Evolutionary conservation across 176 grass and related monocot genomes (phyloP).

Genomic region (maize (Zea mays)): DNA sequence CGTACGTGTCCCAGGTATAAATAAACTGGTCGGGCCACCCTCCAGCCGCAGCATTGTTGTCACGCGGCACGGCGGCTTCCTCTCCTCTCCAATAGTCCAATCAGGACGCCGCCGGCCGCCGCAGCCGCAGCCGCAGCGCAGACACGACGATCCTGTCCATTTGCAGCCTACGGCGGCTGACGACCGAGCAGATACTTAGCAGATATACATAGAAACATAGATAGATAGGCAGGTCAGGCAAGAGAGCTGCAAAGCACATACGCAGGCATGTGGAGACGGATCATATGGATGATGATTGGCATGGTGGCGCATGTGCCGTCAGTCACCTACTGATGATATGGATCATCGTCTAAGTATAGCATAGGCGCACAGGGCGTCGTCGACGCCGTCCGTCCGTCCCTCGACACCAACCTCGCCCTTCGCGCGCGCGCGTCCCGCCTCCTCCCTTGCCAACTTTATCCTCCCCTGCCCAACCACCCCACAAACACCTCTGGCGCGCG

Average conservation of each 20-base stretch:
- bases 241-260: no score
- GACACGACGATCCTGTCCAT: not conserved
- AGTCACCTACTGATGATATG: not conserved
- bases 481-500: conserved; percentile 9
- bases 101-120: not conserved
- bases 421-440: not conserved
- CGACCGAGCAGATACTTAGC: not conserved
- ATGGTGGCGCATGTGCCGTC: not conserved
- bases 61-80: conserved; percentile 6
- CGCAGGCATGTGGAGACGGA: not conserved
- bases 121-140: not conserved
- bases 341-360: conserved; percentile 26
- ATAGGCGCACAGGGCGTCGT: not conserved
- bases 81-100: not conserved
- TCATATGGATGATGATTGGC: conserved; percentile 3
- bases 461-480: not conserved
- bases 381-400: not conserved
- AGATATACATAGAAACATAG: no score
- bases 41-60: not conserved
- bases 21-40: not conserved
- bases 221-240: not conserved
- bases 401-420: not conserved
- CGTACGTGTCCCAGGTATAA: not conserved
- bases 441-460: conserved; percentile 34
- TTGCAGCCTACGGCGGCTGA: not conserved